Evolutionary conservation across 2,329 filamentous ascomycete species (phyloP).

Genomic region (Alternaria atra): DNA sequence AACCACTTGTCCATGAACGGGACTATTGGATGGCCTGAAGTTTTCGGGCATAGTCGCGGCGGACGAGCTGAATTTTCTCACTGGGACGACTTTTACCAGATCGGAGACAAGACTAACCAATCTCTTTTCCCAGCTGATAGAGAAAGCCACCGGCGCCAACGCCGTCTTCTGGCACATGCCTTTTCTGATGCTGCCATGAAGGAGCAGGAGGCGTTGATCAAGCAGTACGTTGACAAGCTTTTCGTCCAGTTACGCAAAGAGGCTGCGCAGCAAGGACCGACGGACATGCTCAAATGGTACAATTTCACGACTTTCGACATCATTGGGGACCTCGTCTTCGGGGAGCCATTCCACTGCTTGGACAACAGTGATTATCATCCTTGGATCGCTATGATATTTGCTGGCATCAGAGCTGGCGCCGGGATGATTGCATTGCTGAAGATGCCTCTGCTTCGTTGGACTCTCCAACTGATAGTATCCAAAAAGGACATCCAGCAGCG

Average conservation of each 20-base stretch:
- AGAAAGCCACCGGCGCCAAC: constrained; percentile 39
- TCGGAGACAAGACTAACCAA: constrained; percentile 2
- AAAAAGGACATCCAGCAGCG: constrained; percentile 4
- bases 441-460: background rate
- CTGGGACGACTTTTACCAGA: background rate
- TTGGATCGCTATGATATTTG: constrained; percentile 35
- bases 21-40: constrained; percentile 49
- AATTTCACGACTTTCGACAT: constrained; percentile 54
- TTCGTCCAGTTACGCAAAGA: background rate
- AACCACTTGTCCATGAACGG: constrained; percentile 16
- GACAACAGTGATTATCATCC: constrained; percentile 40
- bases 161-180: constrained; percentile 41
- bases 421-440: background rate
- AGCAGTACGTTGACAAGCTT: constrained; percentile 38
- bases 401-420: background rate
- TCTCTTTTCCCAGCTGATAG: constrained; percentile 20
- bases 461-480: background rate
- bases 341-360: constrained; percentile 51
- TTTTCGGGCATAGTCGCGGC: constrained; percentile 39
- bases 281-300: constrained; percentile 35
- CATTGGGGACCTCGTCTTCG: constrained; percentile 54
- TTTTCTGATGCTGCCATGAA: constrained; percentile 50
- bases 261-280: background rate
- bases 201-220: constrained; percentile 47
- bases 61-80: background rate